Conservation (phyloP, 148 eudicot species). For the Nyssa sinensis region DNA sequence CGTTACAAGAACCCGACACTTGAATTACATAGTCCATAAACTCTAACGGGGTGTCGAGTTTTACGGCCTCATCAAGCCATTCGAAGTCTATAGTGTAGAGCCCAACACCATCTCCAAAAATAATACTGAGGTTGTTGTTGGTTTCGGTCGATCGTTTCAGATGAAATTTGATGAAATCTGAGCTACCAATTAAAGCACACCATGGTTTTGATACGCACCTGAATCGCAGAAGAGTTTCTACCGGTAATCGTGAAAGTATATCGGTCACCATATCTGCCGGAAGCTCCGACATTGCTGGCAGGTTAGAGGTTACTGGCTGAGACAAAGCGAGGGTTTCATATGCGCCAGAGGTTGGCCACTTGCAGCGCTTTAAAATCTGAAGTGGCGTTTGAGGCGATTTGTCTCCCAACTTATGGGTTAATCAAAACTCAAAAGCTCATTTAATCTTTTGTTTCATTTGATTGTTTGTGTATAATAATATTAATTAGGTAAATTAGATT, state of each 20-base stretch:
- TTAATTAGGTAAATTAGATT: too few relatives aligned
- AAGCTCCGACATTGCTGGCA: conserved; percentile 22
- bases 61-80: neutral
- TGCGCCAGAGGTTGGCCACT: too few relatives aligned
- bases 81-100: conserved; percentile 22
- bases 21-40: conserved; percentile 6
- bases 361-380: too few relatives aligned
- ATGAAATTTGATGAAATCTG: conserved; percentile 32
- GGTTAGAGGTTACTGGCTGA: neutral
- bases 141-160: conserved; percentile 17
- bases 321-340: too few relatives aligned
- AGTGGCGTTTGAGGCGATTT: too few relatives aligned
- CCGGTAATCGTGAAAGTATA: conserved; percentile 25
- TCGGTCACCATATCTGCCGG: conserved; percentile 10
- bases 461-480: too few relatives aligned
- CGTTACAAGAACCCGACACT: conserved; percentile 36
- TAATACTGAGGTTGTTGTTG: conserved; percentile 11
- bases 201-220: conserved; percentile 18
- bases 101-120: conserved; percentile 5
- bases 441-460: too few relatives aligned
- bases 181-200: conserved; percentile 27
- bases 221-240: conserved; percentile 20
- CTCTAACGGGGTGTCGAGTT: conserved; percentile 25
- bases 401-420: too few relatives aligned
- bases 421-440: too few relatives aligned